Evolutionary conservation across 805 yeast species (phyloP).

Genomic region (Pichia cabralensis): DNA sequence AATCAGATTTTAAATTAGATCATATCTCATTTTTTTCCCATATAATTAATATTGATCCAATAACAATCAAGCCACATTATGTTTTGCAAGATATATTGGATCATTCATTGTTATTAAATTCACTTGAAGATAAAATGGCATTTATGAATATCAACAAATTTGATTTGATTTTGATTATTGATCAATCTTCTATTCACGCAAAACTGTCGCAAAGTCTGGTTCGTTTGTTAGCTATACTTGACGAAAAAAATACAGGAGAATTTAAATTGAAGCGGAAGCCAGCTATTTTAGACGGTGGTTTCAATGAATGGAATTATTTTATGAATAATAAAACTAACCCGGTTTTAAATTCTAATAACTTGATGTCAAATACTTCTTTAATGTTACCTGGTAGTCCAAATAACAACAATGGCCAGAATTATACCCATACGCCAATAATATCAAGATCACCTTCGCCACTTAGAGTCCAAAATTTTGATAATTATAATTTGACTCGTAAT

Average conservation of each 20-base stretch:
- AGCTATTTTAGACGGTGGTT: slow-evolving; percentile 47
- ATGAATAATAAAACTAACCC: slow-evolving; percentile 5
- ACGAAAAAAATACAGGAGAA: slow-evolving; percentile 27
- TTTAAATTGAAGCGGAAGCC: slow-evolving; percentile 28
- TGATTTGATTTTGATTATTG: slow-evolving; percentile 60
- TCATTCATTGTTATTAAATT: slow-evolving; percentile 44
- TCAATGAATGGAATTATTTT: slow-evolving; percentile 45
- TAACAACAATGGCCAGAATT: background rate
- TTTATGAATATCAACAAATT: slow-evolving; percentile 46
- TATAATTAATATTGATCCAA: slow-evolving; percentile 70
- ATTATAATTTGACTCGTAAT: too few species aligned
- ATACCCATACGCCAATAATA: slow-evolving; percentile 3
- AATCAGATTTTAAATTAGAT: slow-evolving; percentile 45
- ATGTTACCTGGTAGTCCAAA: background rate
- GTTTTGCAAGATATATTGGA: slow-evolving; percentile 61
- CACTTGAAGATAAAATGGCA: slow-evolving; percentile 41
- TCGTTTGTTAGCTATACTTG: slow-evolving; percentile 30
- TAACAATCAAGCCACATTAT: slow-evolving; percentile 38
- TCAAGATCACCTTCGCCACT: slow-evolving; percentile 10
- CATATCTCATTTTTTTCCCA: slow-evolving; percentile 51
- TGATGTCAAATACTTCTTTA: background rate
- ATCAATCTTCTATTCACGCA: slow-evolving; percentile 27
- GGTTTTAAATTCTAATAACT: too few species aligned
- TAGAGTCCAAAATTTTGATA: too few species aligned
- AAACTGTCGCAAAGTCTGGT: slow-evolving; percentile 16